These are phyloP conservation scores for Stylonectria norvegica DNA, from an alignment of 2,329 filamentous ascomycete genomes.

Conservation along the genomic window DNA sequence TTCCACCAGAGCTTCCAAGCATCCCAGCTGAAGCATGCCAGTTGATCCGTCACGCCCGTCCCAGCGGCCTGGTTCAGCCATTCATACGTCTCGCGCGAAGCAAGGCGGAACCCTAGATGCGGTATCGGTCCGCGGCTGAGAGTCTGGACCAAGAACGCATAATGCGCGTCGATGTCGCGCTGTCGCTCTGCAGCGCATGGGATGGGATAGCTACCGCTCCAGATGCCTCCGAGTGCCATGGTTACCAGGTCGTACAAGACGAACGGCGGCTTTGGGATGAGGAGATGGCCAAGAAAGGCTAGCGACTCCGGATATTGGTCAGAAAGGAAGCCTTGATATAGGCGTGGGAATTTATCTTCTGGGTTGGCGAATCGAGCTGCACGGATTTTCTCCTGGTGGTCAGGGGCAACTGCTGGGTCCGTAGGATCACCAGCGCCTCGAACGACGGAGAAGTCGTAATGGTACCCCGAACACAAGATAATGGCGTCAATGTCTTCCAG, in stretches of 20 bases:
- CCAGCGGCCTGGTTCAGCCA: conserved; percentile 43
- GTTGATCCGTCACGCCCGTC: conserved; percentile 38
- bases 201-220: conserved; percentile 24
- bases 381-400: conserved; percentile 22
- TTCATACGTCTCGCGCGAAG: conserved; percentile 21
- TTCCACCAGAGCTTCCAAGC: conserved; percentile 44
- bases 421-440: conserved; percentile 28
- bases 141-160: conserved; percentile 16
- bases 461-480: conserved; percentile 32
- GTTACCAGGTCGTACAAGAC: conserved; percentile 28
- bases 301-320: conserved; percentile 32
- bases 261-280: conserved; percentile 26
- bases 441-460: conserved; percentile 28
- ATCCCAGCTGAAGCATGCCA: conserved; percentile 36
- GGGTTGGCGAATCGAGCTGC: conserved; percentile 18
- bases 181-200: conserved; percentile 20
- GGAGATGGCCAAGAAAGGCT: conserved; percentile 27
- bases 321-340: conserved; percentile 31
- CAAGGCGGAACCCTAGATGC: conserved; percentile 23
- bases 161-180: conserved; percentile 29
- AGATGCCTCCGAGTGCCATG: conserved; percentile 30
- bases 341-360: conserved; percentile 24
- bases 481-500: conserved; percentile 33
- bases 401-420: conserved; percentile 25
- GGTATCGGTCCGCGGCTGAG: conserved; percentile 26